A percentile compares a stretch with the other conserved stretches of the same genome.
phyloP scores from a whole-genome alignment of 306 rosid species.

The Abrus pulchellus region DNA sequence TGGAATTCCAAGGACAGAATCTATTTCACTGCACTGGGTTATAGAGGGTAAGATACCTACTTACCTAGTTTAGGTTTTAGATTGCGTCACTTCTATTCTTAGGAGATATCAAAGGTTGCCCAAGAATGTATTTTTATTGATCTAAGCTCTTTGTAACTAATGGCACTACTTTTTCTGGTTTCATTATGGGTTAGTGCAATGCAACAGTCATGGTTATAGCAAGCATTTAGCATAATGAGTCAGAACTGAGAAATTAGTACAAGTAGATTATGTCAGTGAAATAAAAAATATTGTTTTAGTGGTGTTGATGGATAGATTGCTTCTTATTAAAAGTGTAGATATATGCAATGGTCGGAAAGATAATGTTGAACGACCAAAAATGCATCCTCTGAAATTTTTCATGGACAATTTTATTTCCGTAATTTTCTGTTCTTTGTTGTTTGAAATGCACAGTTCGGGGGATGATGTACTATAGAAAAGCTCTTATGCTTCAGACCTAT shows the following conservation, averaged over 20 bases:
- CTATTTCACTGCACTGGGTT: too few species aligned
- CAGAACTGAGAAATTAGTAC: background rate
- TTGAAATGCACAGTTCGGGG: constrained; percentile 81
- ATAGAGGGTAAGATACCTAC: background rate
- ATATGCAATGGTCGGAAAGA: background rate
- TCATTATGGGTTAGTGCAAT: background rate
- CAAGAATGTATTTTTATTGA: background rate
- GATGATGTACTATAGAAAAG: constrained; percentile 98
- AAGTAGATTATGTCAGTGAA: background rate
- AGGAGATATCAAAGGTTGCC: background rate
- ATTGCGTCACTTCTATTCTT: background rate
- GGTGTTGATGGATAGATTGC: background rate
- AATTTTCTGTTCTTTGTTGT: constrained; percentile 40
- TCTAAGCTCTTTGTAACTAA: background rate
- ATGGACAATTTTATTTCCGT: background rate
- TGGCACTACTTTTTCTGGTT: background rate
- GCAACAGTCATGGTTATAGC: background rate
- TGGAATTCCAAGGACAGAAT: too few species aligned
- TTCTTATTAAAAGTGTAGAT: background rate
- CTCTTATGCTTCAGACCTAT: constrained; percentile 95
- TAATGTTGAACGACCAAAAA: background rate
- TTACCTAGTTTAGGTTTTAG: background rate
- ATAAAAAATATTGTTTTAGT: background rate
- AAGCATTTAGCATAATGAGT: background rate
- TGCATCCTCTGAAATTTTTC: background rate